Evolutionary conservation across 208 protist genomes (phyloP).

Genomic region (Leishmania lainsoni): DNA sequence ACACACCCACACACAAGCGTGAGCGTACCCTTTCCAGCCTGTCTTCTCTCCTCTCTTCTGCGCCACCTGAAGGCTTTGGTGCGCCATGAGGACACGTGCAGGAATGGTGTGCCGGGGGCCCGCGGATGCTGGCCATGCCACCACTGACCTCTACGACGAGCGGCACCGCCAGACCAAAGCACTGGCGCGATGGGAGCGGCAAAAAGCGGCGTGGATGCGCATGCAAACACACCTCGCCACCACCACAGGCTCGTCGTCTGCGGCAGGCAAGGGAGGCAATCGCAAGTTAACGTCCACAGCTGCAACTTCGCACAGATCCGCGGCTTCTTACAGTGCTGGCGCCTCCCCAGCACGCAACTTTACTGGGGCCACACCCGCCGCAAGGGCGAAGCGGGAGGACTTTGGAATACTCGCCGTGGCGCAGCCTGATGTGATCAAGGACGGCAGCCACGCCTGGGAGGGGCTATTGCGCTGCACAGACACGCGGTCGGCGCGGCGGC

Average conservation of each 20-base stretch:
- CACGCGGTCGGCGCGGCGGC: conserved; percentile 38
- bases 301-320: background rate
- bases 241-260: conserved; percentile 6
- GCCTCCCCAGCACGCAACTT: conserved; percentile 39
- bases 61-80: background rate
- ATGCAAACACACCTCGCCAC: conserved; percentile 33
- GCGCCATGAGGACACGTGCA: conserved; percentile 5
- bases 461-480: conserved; percentile 52
- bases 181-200: conserved; percentile 63
- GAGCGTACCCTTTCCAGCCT: background rate
- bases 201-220: conserved; percentile 62
- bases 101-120: background rate
- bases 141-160: conserved; percentile 40
- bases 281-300: background rate
- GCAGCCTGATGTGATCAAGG: conserved; percentile 27
- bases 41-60: background rate
- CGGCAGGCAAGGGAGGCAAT: background rate
- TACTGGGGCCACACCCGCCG: conserved; percentile 27
- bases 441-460: conserved; percentile 55
- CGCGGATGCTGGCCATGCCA: background rate
- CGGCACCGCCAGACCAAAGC: conserved; percentile 72
- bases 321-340: background rate
- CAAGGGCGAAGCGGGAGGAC: conserved; percentile 62
- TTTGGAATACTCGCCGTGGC: conserved; percentile 48
- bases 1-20: background rate